A percentile compares a stretch with the other conserved stretches of the same genome.
These are phyloP conservation scores for Chrysanthemum lavandulifolium DNA, from an alignment of 129 eudicot species.

Conservation along the genomic window DNA sequence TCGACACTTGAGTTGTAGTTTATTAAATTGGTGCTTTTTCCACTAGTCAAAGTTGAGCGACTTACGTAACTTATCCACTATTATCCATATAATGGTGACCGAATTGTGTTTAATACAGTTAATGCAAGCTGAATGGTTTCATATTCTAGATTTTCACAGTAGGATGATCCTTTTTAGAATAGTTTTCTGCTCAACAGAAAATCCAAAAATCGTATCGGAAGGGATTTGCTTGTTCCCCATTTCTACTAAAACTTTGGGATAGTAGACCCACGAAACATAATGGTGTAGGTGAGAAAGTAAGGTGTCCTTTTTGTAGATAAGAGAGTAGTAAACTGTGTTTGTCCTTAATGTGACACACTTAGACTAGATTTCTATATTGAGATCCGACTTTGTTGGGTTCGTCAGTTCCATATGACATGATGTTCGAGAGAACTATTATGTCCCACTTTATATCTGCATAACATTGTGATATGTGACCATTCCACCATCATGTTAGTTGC, in stretches of 20 bases:
- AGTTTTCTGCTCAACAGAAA: slow-evolving; percentile 18
- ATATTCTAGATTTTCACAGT: background rate
- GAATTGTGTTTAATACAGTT: background rate
- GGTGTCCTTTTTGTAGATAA: slow-evolving; percentile 45
- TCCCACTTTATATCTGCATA: slow-evolving; percentile 55
- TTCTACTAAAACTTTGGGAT: slow-evolving; percentile 20
- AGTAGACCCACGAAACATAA: slow-evolving; percentile 50
- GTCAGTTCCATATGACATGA: slow-evolving; percentile 19
- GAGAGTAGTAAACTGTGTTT: slow-evolving; percentile 36
- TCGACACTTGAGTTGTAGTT: background rate
- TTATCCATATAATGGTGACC: background rate
- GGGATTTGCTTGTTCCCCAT: slow-evolving; percentile 59
- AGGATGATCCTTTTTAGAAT: slow-evolving; percentile 6
- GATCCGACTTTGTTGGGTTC: slow-evolving; percentile 48
- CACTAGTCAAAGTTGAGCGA: slow-evolving; percentile 17
- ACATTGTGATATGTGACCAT: slow-evolving; percentile 49
- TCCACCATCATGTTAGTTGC: slow-evolving; percentile 53
- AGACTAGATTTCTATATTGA: slow-evolving; percentile 24
- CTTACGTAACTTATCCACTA: background rate
- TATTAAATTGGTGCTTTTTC: background rate
- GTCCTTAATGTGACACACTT: slow-evolving; percentile 27
- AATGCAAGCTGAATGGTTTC: slow-evolving; percentile 6
- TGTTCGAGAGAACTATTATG: slow-evolving; percentile 32
- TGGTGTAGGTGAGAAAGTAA: slow-evolving; percentile 38
- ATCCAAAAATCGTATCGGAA: slow-evolving; percentile 46